phyloP scores from a whole-genome alignment of 306 rosid species.

The Mimosa bimucronata region DNA sequence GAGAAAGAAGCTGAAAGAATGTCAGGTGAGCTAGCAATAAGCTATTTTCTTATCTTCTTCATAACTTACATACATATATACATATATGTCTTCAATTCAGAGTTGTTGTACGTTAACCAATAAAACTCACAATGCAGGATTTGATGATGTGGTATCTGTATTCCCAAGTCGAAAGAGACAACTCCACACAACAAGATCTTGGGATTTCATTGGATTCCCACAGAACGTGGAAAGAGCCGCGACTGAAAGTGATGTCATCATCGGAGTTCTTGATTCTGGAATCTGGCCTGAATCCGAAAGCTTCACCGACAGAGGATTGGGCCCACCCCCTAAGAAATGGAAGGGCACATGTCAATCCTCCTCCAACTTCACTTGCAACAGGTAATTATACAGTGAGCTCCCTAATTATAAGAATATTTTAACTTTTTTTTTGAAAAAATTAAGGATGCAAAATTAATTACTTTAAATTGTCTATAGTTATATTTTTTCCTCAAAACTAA shows the following conservation, averaged over 20 bases:
- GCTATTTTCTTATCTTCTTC: neutral
- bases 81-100: neutral
- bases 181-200: neutral
- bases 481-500: too few species aligned
- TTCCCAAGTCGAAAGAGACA: constrained; percentile 41
- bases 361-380: neutral
- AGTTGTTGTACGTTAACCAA: neutral
- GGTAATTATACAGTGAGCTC: neutral
- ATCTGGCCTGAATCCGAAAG: neutral
- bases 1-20: constrained; percentile 45
- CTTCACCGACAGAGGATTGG: neutral
- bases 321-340: neutral
- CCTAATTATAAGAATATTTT: too few species aligned
- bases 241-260: neutral
- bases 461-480: too few species aligned
- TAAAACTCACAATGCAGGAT: constrained; percentile 32
- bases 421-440: too few species aligned
- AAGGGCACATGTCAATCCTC: neutral
- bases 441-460: too few species aligned
- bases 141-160: constrained; percentile 56
- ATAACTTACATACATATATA: neutral
- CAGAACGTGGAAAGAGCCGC: neutral
- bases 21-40: constrained; percentile 32
- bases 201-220: constrained; percentile 3
- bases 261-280: neutral